These are phyloP conservation scores for Annulohypoxylon stygium DNA, from an alignment of 495 filamentous ascomycete species.

Conservation along the genomic window DNA sequence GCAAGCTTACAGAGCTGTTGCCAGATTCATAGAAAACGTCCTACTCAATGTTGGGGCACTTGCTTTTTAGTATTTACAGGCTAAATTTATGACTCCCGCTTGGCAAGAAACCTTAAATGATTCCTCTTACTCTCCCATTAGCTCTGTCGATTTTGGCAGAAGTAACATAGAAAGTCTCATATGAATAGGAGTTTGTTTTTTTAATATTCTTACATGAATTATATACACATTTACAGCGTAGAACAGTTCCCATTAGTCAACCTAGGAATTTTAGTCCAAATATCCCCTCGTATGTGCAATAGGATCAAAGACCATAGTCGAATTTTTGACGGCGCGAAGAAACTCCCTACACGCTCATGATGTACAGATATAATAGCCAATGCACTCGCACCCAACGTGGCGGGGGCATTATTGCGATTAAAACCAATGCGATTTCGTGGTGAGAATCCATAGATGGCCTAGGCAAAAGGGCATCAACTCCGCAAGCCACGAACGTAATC, in stretches of 20 bases:
- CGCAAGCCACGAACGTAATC: constrained; percentile 28
- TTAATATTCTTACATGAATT: too few relatives aligned
- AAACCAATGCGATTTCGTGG: constrained; percentile 34
- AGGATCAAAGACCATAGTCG: background rate
- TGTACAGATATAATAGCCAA: background rate
- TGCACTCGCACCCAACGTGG: background rate
- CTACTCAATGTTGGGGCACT: background rate
- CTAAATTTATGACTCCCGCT: too few relatives aligned
- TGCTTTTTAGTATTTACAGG: too few relatives aligned
- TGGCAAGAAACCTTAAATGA: too few relatives aligned
- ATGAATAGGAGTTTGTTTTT: too few relatives aligned
- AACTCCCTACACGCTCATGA: background rate
- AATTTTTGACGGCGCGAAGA: too few relatives aligned
- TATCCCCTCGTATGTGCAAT: background rate
- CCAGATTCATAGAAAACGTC: background rate
- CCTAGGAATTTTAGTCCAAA: too few relatives aligned
- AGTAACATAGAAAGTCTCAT: too few relatives aligned
- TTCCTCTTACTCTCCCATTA: too few relatives aligned
- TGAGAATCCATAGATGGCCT: constrained; percentile 38
- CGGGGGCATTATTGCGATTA: background rate
- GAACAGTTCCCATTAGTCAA: too few relatives aligned
- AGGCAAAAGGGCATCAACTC: constrained; percentile 39
- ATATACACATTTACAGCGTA: too few relatives aligned
- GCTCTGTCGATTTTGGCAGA: too few relatives aligned
- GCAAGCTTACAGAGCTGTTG: background rate